A percentile compares a stretch with the other conserved stretches of the same genome.
phyloP scores from a whole-genome alignment of 2,329 filamentous ascomycete species.

The Monosporascus sp. region DNA sequence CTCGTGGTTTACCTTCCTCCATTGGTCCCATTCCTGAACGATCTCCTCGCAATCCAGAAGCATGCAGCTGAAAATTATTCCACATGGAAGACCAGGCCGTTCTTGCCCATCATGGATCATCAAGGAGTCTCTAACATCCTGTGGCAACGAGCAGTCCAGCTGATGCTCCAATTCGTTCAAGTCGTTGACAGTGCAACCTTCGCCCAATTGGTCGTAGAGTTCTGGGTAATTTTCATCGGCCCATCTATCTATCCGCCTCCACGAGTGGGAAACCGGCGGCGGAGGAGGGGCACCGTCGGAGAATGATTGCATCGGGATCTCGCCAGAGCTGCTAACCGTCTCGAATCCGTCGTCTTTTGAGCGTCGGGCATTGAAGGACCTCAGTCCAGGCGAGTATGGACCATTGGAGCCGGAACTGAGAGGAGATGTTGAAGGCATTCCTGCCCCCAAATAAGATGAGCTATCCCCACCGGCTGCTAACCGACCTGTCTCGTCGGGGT shows the following conservation, averaged over 20 bases:
- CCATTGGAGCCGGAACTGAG: slow-evolving; percentile 52
- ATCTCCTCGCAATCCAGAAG: slow-evolving; percentile 97
- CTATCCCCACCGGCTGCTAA: slow-evolving; percentile 46
- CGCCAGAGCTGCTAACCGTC: slow-evolving; percentile 62
- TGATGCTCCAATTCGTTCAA: slow-evolving; percentile 96
- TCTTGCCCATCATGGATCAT: slow-evolving; percentile 95
- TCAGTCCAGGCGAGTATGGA: slow-evolving; percentile 86
- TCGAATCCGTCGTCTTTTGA: slow-evolving; percentile 64
- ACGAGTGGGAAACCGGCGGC: slow-evolving; percentile 82
- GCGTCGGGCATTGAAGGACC: slow-evolving; percentile 67
- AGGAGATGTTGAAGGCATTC: slow-evolving; percentile 31
- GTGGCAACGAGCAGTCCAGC: slow-evolving; percentile 86
- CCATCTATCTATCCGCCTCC: slow-evolving; percentile 92
- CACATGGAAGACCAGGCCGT: slow-evolving; percentile 82
- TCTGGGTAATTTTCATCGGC: slow-evolving; percentile 93
- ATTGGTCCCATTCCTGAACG: slow-evolving; percentile 95
- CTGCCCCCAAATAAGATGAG: slow-evolving; percentile 57
- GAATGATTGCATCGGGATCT: slow-evolving; percentile 97
- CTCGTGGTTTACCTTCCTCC: slow-evolving; percentile 88
- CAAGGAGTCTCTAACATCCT: slow-evolving; percentile 89
- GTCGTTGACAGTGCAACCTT: slow-evolving; percentile 89
- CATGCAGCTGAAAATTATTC: slow-evolving; percentile 92
- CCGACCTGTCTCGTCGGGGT: slow-evolving; percentile 64
- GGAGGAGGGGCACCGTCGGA: slow-evolving; percentile 85
- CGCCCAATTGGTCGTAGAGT: slow-evolving; percentile 86